These are phyloP conservation scores for Leptoxyphium fumago DNA, from an alignment of 2,329 filamentous ascomycete species.

Conservation along the genomic window DNA sequence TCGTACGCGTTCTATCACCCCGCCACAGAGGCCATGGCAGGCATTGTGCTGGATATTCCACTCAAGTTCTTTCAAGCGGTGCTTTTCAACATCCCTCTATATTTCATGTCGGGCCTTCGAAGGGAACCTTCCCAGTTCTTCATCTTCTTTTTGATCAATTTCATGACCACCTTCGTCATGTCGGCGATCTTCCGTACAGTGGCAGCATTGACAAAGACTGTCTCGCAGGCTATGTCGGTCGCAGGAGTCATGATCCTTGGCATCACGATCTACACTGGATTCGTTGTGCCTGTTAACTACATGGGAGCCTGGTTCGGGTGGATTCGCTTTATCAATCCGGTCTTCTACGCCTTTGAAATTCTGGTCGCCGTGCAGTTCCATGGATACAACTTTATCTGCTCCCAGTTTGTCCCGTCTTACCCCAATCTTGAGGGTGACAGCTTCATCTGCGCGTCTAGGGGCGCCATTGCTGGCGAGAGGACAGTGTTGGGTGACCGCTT, in stretches of 20 bases:
- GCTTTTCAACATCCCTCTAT: constrained; percentile 42
- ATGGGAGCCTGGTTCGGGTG: constrained; percentile 49
- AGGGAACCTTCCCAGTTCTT: constrained; percentile 37
- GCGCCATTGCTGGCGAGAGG: constrained; percentile 23
- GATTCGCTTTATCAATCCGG: constrained; percentile 45
- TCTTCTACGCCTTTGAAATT: constrained; percentile 51
- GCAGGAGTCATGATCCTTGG: constrained; percentile 38
- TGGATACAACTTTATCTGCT: constrained; percentile 19
- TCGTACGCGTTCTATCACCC: constrained; percentile 27
- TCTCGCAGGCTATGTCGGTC: constrained; percentile 48
- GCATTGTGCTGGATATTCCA: constrained; percentile 41
- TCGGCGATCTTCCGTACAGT: constrained; percentile 45
- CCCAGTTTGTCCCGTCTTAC: constrained; percentile 24
- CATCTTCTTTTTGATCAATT: constrained; percentile 48
- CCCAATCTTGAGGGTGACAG: constrained; percentile 15
- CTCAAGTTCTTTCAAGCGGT: constrained; percentile 39
- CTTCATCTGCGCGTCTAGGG: constrained; percentile 24
- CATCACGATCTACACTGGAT: constrained; percentile 50
- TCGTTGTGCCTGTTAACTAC: constrained; percentile 13
- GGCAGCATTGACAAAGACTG: constrained; percentile 42
- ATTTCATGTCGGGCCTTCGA: constrained; percentile 40
- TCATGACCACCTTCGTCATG: constrained; percentile 40
- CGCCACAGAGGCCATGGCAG: constrained; percentile 36
- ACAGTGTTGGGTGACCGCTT: constrained; percentile 27
- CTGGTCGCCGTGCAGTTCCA: constrained; percentile 41